These are phyloP conservation scores for Zymoseptoria brevis DNA, from an alignment of 2,329 filamentous ascomycete species.

Conservation along the genomic window DNA sequence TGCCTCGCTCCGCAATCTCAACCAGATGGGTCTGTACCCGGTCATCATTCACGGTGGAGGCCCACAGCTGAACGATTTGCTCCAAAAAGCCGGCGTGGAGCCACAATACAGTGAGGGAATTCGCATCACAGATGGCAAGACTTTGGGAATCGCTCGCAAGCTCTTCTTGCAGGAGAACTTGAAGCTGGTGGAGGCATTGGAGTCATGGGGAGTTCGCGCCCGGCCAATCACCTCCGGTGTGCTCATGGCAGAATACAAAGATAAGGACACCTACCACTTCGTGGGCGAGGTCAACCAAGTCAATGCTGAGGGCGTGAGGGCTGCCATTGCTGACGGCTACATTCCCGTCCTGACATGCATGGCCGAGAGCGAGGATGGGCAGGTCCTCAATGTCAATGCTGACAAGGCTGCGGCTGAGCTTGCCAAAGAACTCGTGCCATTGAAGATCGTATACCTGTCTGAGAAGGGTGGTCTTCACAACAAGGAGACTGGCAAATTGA, in stretches of 20 bases:
- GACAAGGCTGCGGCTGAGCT: constrained; percentile 93
- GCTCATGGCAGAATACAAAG: constrained; percentile 86
- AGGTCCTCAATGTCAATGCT: constrained; percentile 94
- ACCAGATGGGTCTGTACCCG: constrained; percentile 89
- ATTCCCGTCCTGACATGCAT: constrained; percentile 92
- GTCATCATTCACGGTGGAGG: constrained; percentile 94
- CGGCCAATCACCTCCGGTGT: constrained; percentile 84
- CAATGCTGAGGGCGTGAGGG: constrained; percentile 82
- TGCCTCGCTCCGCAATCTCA: constrained; percentile 79
- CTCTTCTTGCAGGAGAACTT: constrained; percentile 94
- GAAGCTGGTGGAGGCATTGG: constrained; percentile 81
- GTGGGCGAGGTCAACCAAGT: constrained; percentile 94
- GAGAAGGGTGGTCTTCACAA: constrained; percentile 97
- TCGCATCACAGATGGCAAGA: constrained; percentile 90
- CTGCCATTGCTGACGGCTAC: constrained; percentile 82
- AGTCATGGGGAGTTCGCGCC: constrained; percentile 80
- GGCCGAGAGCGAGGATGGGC: constrained; percentile 85
- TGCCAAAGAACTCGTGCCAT: constrained; percentile 75
- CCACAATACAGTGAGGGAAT: constrained; percentile 96
- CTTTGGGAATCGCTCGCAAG: constrained; percentile 78
- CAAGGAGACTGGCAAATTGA: constrained; percentile 87
- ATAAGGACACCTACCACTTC: constrained; percentile 92
- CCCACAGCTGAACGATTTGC: constrained; percentile 84
- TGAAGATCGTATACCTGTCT: constrained; percentile 97
- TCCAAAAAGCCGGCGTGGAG: constrained; percentile 85